These are phyloP conservation scores for Fereydounia khargensis DNA, from an alignment of 1,284 basidiomycete genomes.

Conservation along the genomic window DNA sequence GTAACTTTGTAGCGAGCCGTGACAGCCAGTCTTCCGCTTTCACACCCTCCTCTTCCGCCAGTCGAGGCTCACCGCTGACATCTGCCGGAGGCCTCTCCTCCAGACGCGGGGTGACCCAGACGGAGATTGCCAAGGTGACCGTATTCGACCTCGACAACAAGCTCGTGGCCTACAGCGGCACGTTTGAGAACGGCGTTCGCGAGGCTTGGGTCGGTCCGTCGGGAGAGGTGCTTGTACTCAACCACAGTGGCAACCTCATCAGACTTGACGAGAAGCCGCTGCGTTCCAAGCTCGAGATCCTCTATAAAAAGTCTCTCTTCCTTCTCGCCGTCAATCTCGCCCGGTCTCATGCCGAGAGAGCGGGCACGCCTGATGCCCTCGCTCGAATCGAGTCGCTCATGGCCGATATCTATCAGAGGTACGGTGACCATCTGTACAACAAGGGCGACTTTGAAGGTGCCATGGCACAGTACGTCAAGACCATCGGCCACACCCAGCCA, in stretches of 20 bases:
- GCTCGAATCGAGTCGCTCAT: slow-evolving; percentile 38
- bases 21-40: slow-evolving; percentile 1
- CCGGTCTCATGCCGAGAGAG: slow-evolving; percentile 31
- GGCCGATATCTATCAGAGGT: slow-evolving; percentile 62
- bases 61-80: slow-evolving; percentile 9
- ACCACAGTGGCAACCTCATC: slow-evolving; percentile 26
- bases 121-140: slow-evolving; percentile 69
- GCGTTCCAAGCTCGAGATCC: slow-evolving; percentile 43
- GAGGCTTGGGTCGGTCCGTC: slow-evolving; percentile 17
- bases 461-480: slow-evolving; percentile 87
- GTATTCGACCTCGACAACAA: slow-evolving; percentile 93
- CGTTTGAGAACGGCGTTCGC: slow-evolving; percentile 41
- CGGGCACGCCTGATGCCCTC: slow-evolving; percentile 14
- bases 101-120: slow-evolving; percentile 3
- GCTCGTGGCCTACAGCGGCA: slow-evolving; percentile 69
- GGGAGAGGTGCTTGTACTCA: slow-evolving; percentile 41
- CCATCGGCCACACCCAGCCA: slow-evolving; percentile 82
- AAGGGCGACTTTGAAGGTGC: slow-evolving; percentile 91
- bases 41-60: slow-evolving; percentile 1
- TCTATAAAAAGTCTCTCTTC: slow-evolving; percentile 49
- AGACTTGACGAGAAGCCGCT: slow-evolving; percentile 46
- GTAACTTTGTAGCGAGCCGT: slow-evolving; percentile 64
- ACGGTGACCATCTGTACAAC: slow-evolving; percentile 85
- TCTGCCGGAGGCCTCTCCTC: slow-evolving; percentile 3
- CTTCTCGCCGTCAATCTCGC: slow-evolving; percentile 48